Conservation (phyloP, 768 basidiomycete species). For the Termitomyces sp. region DNA sequence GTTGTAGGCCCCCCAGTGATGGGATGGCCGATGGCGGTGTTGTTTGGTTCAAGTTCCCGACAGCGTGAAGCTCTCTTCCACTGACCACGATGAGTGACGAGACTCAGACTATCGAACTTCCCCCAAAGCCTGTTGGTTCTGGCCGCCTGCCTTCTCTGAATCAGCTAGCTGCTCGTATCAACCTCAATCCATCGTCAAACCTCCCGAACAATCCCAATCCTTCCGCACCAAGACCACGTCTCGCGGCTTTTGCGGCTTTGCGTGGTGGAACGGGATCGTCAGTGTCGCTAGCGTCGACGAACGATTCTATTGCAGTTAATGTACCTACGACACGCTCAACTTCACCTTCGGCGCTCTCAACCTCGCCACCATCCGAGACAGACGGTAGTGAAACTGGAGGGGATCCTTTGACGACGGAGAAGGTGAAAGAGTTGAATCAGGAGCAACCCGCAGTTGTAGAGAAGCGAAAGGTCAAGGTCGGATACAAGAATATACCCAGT, state of each 20-base stretch:
- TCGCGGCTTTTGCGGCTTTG: conserved; percentile 67
- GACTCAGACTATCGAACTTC: conserved; percentile 12
- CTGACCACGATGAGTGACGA: conserved; percentile 19
- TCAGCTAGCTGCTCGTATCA: conserved; percentile 79
- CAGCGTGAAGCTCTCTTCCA: conserved; percentile 7
- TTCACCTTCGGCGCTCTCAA: conserved; percentile 54
- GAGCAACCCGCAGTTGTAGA: conserved; percentile 42
- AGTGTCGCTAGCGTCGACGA: conserved; percentile 46
- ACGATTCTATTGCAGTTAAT: conserved; percentile 68
- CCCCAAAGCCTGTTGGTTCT: conserved; percentile 17
- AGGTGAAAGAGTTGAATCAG: conserved; percentile 59
- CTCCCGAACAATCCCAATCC: conserved; percentile 19
- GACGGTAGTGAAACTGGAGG: conserved; percentile 28
- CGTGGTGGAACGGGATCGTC: conserved; percentile 60
- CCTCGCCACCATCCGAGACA: conserved; percentile 45
- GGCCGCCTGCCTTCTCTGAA: conserved; percentile 69
- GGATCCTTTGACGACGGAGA: conserved; percentile 63
- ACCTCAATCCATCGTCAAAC: conserved; percentile 33
- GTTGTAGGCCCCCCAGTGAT: too few relatives aligned
- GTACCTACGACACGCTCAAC: conserved; percentile 62
- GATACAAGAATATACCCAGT: conserved; percentile 86
- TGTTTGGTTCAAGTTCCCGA: conserved; percentile 7
- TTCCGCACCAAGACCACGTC: conserved; percentile 58
- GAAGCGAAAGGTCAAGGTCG: conserved; percentile 40
- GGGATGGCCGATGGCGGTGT: conserved; percentile 11